These are phyloP conservation scores for Delonix regia DNA, from an alignment of 306 rosid species.

Conservation along the genomic window DNA sequence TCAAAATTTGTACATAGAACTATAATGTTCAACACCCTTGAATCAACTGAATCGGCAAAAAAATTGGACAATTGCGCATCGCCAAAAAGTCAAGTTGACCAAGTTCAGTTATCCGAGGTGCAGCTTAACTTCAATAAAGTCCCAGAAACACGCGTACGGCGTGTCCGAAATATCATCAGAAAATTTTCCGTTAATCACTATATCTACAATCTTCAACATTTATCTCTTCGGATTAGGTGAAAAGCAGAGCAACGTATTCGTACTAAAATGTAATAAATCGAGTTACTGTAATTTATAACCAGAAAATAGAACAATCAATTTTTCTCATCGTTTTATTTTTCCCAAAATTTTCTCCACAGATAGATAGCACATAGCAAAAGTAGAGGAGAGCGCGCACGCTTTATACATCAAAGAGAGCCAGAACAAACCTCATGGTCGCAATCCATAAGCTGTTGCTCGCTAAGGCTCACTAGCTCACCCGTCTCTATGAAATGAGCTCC, in stretches of 20 bases:
- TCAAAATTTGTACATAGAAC: not conserved
- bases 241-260: not conserved
- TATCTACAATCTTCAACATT: not conserved
- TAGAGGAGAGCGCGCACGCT: too few species aligned
- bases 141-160: not conserved
- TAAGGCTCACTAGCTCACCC: slow-evolving; percentile 74
- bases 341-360: not conserved
- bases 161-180: not conserved
- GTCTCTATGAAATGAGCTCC: slow-evolving; percentile 80
- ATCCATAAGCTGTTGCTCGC: slow-evolving; percentile 98
- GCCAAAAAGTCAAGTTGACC: not conserved
- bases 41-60: not conserved
- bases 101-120: not conserved
- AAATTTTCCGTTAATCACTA: not conserved
- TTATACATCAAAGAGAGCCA: not conserved
- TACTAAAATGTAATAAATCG: not conserved
- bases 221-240: not conserved
- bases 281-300: not conserved
- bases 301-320: not conserved
- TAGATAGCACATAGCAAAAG: not conserved
- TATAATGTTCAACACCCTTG: not conserved
- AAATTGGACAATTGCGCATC: not conserved
- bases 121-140: not conserved
- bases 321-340: not conserved
- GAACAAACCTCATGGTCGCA: slow-evolving; percentile 96